These are phyloP conservation scores for Pseudocercospora cruenta DNA, from an alignment of 2,329 filamentous ascomycete species.

Conservation along the genomic window DNA sequence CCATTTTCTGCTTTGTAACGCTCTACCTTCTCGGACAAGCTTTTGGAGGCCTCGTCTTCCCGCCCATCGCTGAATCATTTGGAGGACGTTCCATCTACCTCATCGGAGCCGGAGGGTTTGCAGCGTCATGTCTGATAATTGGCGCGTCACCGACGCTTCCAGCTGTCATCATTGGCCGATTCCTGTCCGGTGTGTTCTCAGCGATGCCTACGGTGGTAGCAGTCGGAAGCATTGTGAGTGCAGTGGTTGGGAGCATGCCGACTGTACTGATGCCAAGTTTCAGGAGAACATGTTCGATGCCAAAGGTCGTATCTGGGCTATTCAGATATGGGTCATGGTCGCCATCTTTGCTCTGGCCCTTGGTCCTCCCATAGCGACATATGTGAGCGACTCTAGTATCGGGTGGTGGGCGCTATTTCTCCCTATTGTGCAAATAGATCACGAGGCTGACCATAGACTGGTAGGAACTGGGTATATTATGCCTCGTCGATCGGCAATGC, in stretches of 20 bases:
- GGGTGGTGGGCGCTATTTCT: conserved; percentile 22
- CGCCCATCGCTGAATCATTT: conserved; percentile 45
- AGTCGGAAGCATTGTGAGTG: conserved; percentile 46
- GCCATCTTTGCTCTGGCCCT: conserved; percentile 49
- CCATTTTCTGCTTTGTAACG: conserved; percentile 12
- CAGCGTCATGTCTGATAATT: conserved; percentile 43
- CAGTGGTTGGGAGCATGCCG: not conserved
- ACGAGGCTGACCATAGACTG: not conserved
- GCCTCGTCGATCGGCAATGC: conserved; percentile 46
- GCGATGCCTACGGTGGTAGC: conserved; percentile 54
- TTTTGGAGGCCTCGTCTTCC: conserved; percentile 44
- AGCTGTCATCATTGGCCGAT: conserved; percentile 46
- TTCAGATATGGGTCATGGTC: conserved; percentile 50
- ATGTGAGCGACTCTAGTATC: conserved; percentile 17
- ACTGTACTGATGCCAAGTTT: not conserved
- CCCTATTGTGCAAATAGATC: not conserved
- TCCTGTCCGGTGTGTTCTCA: conserved; percentile 50
- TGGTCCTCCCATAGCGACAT: conserved; percentile 49
- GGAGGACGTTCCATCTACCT: conserved; percentile 44
- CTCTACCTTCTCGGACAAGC: conserved; percentile 32
- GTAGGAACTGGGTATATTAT: conserved; percentile 52
- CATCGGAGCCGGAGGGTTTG: conserved; percentile 38
- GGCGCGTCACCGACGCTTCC: conserved; percentile 42
- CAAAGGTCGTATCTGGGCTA: conserved; percentile 49
- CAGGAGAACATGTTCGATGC: conserved; percentile 47